These are phyloP conservation scores for Ustilago cynodontis DNA, from an alignment of 1,284 basidiomycete species.

Conservation along the genomic window DNA sequence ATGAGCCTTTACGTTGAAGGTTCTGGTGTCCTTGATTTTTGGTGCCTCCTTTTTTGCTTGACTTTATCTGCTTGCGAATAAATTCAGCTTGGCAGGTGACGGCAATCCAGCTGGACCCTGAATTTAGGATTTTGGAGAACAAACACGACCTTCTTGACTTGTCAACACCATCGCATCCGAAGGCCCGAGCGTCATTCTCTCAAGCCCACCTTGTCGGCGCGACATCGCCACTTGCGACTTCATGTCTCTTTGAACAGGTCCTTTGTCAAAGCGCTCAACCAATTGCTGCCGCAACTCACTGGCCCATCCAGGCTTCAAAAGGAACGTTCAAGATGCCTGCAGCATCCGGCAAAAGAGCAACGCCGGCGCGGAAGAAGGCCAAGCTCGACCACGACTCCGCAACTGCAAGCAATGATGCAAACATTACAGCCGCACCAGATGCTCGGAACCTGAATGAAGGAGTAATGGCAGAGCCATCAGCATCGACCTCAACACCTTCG, in stretches of 20 bases:
- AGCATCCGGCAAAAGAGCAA: conserved; percentile 15
- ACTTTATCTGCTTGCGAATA: neutral
- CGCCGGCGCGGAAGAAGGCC: conserved; percentile 25
- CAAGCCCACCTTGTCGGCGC: neutral
- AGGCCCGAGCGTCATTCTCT: conserved; percentile 4
- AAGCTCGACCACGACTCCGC: conserved; percentile 12
- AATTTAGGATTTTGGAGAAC: conserved; percentile 7
- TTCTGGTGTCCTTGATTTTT: neutral
- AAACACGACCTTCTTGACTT: conserved; percentile 1
- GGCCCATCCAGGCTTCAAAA: no score
- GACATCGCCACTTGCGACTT: neutral
- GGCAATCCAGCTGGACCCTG: conserved; percentile 11
- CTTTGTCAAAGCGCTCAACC: no score
- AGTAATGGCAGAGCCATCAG: neutral
- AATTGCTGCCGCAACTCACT: no score
- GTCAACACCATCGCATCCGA: neutral
- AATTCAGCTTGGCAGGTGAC: neutral
- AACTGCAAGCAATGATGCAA: neutral
- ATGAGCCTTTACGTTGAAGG: neutral
- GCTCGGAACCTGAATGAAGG: neutral
- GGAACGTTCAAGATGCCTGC: conserved; percentile 16
- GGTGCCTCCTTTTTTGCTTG: neutral
- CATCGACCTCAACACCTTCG: neutral
- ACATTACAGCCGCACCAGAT: neutral
- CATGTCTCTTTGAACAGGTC: no score